Percentiles rank a stretch among this genome's conserved stretches.
These are phyloP conservation scores for Starmerella scarabaei DNA, from an alignment of 805 yeast species.

Conservation along the genomic window DNA sequence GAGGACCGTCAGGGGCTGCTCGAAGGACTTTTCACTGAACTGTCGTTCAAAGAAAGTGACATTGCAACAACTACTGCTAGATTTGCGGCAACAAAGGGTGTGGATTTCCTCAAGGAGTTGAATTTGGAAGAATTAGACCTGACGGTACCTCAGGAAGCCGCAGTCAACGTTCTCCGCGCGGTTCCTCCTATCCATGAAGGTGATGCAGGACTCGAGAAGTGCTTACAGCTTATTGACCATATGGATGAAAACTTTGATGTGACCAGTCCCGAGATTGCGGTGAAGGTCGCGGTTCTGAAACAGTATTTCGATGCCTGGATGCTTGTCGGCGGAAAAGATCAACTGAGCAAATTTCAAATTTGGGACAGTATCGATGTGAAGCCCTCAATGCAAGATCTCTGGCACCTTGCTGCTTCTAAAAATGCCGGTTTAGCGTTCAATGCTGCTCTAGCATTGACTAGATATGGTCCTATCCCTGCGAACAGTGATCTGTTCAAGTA, in stretches of 20 bases:
- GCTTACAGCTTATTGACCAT: not conserved
- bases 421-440: slow-evolving; percentile 10
- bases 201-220: not conserved
- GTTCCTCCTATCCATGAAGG: not conserved
- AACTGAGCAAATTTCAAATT: not conserved
- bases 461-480: not conserved
- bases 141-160: not conserved
- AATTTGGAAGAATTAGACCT: slow-evolving; percentile 4
- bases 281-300: not conserved
- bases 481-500: not conserved
- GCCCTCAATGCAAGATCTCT: slow-evolving; percentile 1
- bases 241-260: not conserved
- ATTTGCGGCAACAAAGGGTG: not conserved
- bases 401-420: slow-evolving; percentile 1
- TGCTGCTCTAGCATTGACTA: slow-evolving; percentile 12
- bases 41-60: too few relatives aligned
- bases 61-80: not conserved
- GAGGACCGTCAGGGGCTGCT: slow-evolving; percentile 8
- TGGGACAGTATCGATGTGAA: not conserved
- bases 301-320: slow-evolving; percentile 5
- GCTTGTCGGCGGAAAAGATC: not conserved
- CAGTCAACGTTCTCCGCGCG: slow-evolving; percentile 8
- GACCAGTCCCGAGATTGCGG: not conserved
- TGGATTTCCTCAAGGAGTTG: not conserved
- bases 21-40: not conserved